These are phyloP conservation scores for Amanita thiersii DNA, from an alignment of 768 basidiomycete species.

Conservation along the genomic window DNA sequence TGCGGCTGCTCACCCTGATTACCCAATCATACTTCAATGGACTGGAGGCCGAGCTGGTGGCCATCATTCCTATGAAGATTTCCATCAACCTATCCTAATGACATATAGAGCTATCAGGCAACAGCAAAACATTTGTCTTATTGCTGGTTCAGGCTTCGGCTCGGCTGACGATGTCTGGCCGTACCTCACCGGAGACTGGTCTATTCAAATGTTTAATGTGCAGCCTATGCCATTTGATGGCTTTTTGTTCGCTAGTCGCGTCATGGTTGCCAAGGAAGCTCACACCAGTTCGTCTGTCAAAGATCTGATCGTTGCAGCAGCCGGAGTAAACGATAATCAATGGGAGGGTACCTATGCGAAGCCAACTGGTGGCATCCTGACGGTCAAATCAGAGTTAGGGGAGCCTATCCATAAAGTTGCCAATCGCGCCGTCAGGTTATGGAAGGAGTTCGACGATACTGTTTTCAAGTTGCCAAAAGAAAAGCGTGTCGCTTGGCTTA, in stretches of 20 bases:
- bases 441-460: slow-evolving; percentile 97
- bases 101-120: slow-evolving; percentile 90
- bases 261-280: slow-evolving; percentile 99
- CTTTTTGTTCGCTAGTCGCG: slow-evolving; percentile 90
- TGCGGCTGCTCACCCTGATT: slow-evolving; percentile 87
- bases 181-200: slow-evolving; percentile 96
- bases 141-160: slow-evolving; percentile 95
- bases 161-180: slow-evolving; percentile 94
- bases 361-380: slow-evolving; percentile 93
- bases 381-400: slow-evolving; percentile 94
- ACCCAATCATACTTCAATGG: slow-evolving; percentile 98
- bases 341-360: slow-evolving; percentile 96
- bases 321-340: slow-evolving; percentile 82
- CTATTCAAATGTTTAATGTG: slow-evolving; percentile 64
- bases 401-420: slow-evolving; percentile 99
- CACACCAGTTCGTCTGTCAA: slow-evolving; percentile 94
- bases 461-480: slow-evolving; percentile 95
- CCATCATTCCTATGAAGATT: slow-evolving; percentile 97
- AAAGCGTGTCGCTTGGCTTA: slow-evolving; percentile 86
- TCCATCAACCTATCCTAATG: slow-evolving; percentile 90
- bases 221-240: slow-evolving; percentile 99
- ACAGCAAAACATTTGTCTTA: slow-evolving; percentile 80
- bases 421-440: slow-evolving; percentile 91
- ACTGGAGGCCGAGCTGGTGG: slow-evolving; percentile 98
- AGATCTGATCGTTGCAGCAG: slow-evolving; percentile 89